A percentile compares a stretch with the other conserved stretches of the same genome.
These are phyloP conservation scores for Beauveria pseudobassiana DNA, from an alignment of 2,329 filamentous ascomycete species.

Conservation along the genomic window DNA sequence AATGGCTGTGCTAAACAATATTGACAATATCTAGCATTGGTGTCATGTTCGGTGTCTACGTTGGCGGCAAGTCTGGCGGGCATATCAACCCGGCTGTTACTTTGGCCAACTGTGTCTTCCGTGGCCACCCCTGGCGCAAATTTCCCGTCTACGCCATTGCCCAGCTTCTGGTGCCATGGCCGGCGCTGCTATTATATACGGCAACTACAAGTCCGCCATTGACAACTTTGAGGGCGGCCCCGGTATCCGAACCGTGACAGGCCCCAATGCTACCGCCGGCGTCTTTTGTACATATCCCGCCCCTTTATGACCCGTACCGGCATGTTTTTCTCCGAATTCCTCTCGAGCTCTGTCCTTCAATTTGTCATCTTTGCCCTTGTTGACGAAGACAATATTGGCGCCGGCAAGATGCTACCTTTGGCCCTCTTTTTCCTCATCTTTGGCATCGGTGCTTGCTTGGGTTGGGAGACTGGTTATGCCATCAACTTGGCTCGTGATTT, in stretches of 20 bases:
- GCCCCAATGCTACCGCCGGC: slow-evolving; percentile 53
- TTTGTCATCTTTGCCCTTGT: slow-evolving; percentile 65
- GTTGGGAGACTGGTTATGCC: slow-evolving; percentile 70
- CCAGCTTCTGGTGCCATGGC: slow-evolving; percentile 58
- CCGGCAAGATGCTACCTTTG: slow-evolving; percentile 49
- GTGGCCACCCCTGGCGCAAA: slow-evolving; percentile 60
- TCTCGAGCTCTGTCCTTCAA: slow-evolving; percentile 60
- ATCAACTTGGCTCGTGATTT: slow-evolving; percentile 70
- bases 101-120: slow-evolving; percentile 60
- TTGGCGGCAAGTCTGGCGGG: slow-evolving; percentile 56
- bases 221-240: slow-evolving; percentile 54
- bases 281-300: slow-evolving; percentile 70
- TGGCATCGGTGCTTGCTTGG: slow-evolving; percentile 64
- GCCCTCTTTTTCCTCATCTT: slow-evolving; percentile 66
- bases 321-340: slow-evolving; percentile 66
- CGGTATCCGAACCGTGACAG: slow-evolving; percentile 53
- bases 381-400: slow-evolving; percentile 48
- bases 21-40: slow-evolving; percentile 40
- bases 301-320: slow-evolving; percentile 56
- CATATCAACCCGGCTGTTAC: slow-evolving; percentile 68
- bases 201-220: slow-evolving; percentile 58
- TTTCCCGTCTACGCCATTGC: slow-evolving; percentile 61
- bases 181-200: slow-evolving; percentile 53
- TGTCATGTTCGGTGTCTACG: slow-evolving; percentile 63
- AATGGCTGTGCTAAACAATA: background rate